Base-by-base conservation (phyloP, 2,329 filamentous ascomycete genomes). In the Pyricularia sp. region DNA sequence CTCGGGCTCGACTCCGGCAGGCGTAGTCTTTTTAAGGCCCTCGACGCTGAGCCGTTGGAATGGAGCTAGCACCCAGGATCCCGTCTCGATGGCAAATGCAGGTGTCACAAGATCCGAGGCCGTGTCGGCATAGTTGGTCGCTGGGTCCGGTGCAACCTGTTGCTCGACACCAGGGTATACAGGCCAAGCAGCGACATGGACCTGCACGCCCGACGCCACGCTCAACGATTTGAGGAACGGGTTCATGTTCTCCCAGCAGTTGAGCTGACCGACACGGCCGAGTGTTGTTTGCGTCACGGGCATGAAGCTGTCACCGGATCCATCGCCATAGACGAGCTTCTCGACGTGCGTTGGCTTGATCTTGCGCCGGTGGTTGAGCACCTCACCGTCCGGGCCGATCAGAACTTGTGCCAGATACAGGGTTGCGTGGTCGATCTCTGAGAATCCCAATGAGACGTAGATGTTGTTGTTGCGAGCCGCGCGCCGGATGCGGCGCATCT, bases 81-180 rank as follows among this genome's bases (percentile, higher is more conserved):
- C 78, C 1, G 83, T 81, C 73, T 89, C 87, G 10, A 88, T 82
- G 0, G 86, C 86, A 71, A 88, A 87, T 0, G 82, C 80, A 70
- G 83, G 83, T 0, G 84, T 67, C 30, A 67, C 82, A 1, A 86
- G 76, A 64, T 73, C 79, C 33, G 79, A 79, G 20, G 66, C 42
- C 42, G 81, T 81, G 23, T 82, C 74, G 28, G 80, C 73, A 64
- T 81, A 74, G 73, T 78, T 77, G 64, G 73, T 75, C 73, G 74
- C 77, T 14, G 76, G 68, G 1, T 74, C 74, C 1, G 74, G 74
- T 79, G 77, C 85, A 85, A 68, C 74, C 74, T 77, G 14, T 75
- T 61, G 2, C 74, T 74, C 3, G 73, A 72, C 14, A 71, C 73
- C 36, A 66, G 67, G 82, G 79, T 61, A 81, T 33, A 74, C 75